A percentile compares a stretch with the other conserved stretches of the same genome.
phyloP scores from a whole-genome alignment of 176 grass and related monocot genomes.

The Alopecurus myosuroides region DNA sequence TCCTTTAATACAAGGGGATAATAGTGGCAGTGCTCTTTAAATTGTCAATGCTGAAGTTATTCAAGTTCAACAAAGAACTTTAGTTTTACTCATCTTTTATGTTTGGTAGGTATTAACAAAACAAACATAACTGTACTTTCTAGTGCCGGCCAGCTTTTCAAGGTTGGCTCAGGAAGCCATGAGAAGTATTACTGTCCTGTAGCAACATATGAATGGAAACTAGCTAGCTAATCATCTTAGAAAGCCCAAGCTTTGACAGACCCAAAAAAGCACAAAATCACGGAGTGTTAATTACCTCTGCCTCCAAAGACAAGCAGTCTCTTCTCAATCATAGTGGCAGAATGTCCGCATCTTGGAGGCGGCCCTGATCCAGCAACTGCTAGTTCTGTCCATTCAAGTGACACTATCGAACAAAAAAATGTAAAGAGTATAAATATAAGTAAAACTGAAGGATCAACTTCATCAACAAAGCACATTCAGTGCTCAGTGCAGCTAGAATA shows the following conservation, averaged over 20 bases:
- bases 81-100: not conserved
- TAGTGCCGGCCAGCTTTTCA: not conserved
- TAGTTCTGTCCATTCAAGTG: constrained; percentile 89
- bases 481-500: constrained; percentile 6
- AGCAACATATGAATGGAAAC: not conserved
- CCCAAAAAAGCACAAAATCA: not conserved
- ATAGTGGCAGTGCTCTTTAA: not conserved
- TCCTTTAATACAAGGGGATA: not conserved
- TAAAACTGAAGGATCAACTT: constrained; percentile 3
- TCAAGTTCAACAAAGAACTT: not conserved
- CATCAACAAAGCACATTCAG: constrained; percentile 1
- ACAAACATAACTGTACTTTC: not conserved
- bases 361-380: constrained; percentile 70
- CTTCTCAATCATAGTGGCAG: constrained; percentile 98
- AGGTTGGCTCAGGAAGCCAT: not conserved
- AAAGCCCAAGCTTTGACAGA: not conserved
- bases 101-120: not conserved
- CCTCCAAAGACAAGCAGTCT: constrained; percentile 87
- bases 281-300: constrained; percentile 55
- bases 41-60: not conserved
- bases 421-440: not conserved
- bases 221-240: not conserved
- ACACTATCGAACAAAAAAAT: constrained; percentile 45
- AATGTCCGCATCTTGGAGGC: constrained; percentile 84
- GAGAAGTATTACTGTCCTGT: not conserved